A percentile compares a stretch with the other conserved stretches of the same genome.
Evolutionary conservation across 2,329 filamentous ascomycete species (phyloP).

Genomic region (Trichophyton mentagrophytes): DNA sequence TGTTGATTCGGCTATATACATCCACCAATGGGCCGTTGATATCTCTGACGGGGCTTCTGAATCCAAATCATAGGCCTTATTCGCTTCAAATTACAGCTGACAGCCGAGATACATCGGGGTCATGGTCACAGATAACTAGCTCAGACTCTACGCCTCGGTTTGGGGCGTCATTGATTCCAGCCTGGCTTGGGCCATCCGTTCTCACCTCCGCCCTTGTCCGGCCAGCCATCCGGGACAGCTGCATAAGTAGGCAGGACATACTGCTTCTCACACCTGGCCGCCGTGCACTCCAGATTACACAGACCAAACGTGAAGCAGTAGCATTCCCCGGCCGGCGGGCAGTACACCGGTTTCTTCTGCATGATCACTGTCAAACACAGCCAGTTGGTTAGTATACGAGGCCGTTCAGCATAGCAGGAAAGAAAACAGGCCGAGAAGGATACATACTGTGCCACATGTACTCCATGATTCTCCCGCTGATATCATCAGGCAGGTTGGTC

Average conservation of each 20-base stretch:
- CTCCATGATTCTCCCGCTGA: constrained; percentile 43
- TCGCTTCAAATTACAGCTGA: neutral
- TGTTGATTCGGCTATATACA: neutral
- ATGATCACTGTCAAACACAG: constrained; percentile 11
- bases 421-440: neutral
- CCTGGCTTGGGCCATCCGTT: constrained; percentile 17
- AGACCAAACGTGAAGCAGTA: constrained; percentile 56
- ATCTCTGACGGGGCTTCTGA: neutral
- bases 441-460: constrained; percentile 49
- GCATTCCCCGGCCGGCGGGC: constrained; percentile 48
- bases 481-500: constrained; percentile 36
- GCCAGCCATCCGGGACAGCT: constrained; percentile 50
- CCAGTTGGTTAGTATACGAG: neutral
- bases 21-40: neutral
- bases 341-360: constrained; percentile 45
- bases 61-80: too few species aligned
- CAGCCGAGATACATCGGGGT: neutral
- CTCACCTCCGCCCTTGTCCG: constrained; percentile 41
- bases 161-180: constrained; percentile 8
- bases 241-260: constrained; percentile 49
- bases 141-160: neutral
- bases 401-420: too few species aligned
- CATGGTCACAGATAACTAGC: neutral
- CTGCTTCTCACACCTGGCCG: constrained; percentile 38
- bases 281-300: constrained; percentile 36